Base-by-base conservation (phyloP, 228 moss, liverwort and hornwort genomes). In the Sphagnum fallax region DNA sequence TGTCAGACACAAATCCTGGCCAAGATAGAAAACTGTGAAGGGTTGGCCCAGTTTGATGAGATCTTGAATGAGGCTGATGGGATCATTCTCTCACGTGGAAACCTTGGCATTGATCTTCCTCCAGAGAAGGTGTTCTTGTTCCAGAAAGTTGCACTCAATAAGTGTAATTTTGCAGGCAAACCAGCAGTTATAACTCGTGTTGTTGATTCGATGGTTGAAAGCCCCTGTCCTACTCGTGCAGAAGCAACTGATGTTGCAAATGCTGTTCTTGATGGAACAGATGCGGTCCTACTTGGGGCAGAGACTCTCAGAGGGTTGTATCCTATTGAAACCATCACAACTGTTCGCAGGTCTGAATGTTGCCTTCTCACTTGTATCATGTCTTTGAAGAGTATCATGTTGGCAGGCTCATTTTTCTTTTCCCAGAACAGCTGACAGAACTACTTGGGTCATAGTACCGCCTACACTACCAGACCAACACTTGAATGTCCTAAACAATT, bases 241-340 rank as follows among this genome's bases (percentile, higher is more conserved):
- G 93, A 93, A 68, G 93, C 93, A 11, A 93, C 93, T 4, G 93
- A 93, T 59, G 91, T 93, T 52, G 93, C 93, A 14, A 93, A 93
- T 52, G 93, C 91, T 16, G 85, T 93, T 7, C 73, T 93, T 16
- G 93, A 93, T 73, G 93, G 93, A 48, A 85, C 91, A 0, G 93
- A 93, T 32, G 93, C 89, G 9, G 87, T 91, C 68, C 75, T 93
- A 76, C 83, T 94, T 10, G 93, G 93, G 50, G 93, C 93, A 47
- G 93, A 94, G 67, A 94, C 93, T 15, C 59, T 91, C 18, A 79
- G 91, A 55, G 93, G 93, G 0, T 52, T 78, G 52, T 91, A 94
- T 53, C 93, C 93, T 7, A 82, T 91, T 9, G 80, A 89, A 47
- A 91, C 89, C 16, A 80, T 94, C 48, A 78, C 82, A 72, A 89